These are phyloP conservation scores for Colletotrichum truncatum DNA, from an alignment of 2,329 filamentous ascomycete genomes.

Conservation along the genomic window DNA sequence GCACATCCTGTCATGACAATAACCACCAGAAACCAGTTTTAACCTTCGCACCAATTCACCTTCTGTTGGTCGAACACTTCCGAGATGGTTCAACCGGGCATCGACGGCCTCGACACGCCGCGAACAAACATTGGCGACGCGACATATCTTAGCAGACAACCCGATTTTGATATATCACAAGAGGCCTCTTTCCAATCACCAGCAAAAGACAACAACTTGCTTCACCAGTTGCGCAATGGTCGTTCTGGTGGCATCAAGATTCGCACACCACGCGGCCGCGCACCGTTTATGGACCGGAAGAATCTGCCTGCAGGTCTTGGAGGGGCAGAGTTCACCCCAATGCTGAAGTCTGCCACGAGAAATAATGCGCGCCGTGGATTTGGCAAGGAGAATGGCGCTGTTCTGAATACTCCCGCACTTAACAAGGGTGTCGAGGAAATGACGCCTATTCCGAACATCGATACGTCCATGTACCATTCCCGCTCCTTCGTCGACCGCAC, in stretches of 20 bases:
- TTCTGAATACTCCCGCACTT: slow-evolving; percentile 74
- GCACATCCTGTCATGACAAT: slow-evolving; percentile 13
- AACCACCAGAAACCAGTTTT: slow-evolving; percentile 15
- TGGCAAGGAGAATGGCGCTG: slow-evolving; percentile 69
- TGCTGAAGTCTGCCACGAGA: slow-evolving; percentile 83
- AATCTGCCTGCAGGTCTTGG: slow-evolving; percentile 74
- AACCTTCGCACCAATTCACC: slow-evolving; percentile 8
- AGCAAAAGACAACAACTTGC: slow-evolving; percentile 77
- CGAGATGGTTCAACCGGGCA: slow-evolving; percentile 72
- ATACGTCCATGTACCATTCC: slow-evolving; percentile 76
- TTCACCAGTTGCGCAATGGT: slow-evolving; percentile 78
- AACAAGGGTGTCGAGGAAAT: slow-evolving; percentile 75
- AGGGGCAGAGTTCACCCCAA: slow-evolving; percentile 88
- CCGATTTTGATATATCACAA: slow-evolving; percentile 85
- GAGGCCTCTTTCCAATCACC: slow-evolving; percentile 86
- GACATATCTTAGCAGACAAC: slow-evolving; percentile 76
- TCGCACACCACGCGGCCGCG: slow-evolving; percentile 79
- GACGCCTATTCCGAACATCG: slow-evolving; percentile 77
- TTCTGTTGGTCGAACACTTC: slow-evolving; percentile 27
- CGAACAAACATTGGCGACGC: slow-evolving; percentile 85
- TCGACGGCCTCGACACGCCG: slow-evolving; percentile 80
- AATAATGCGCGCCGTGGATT: slow-evolving; percentile 71
- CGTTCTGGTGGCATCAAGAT: slow-evolving; percentile 65
- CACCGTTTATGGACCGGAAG: slow-evolving; percentile 75
- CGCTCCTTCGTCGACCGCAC: slow-evolving; percentile 75